phyloP scores from a whole-genome alignment of 2,329 filamentous ascomycete species.

The Neocatenulostroma microsporum region DNA sequence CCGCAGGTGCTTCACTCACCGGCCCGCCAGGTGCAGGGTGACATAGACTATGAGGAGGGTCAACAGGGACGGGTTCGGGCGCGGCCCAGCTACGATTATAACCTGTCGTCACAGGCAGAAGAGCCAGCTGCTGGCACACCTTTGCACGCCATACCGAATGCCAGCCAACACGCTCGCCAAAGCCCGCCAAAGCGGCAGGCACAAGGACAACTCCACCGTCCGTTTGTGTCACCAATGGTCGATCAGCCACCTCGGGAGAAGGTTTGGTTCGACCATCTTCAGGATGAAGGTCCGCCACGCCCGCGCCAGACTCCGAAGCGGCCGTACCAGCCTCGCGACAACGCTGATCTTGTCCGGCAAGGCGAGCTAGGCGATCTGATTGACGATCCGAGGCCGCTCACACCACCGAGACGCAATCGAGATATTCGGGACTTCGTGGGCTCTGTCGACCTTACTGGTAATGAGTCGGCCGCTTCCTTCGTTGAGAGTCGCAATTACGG shows the following conservation, averaged over 20 bases:
- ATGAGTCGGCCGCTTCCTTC: not conserved
- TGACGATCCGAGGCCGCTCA: conserved; percentile 16
- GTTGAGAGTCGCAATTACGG: conserved; percentile 14
- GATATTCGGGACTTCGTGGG: conserved; percentile 27
- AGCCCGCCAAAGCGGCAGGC: conserved; percentile 13
- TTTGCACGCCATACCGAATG: conserved; percentile 20
- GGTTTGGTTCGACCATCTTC: conserved; percentile 26
- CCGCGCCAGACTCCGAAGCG: conserved; percentile 7
- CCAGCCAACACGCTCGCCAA: conserved; percentile 10
- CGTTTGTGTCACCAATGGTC: conserved; percentile 24
- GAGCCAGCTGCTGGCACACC: conserved; percentile 17
- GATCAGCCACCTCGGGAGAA: conserved; percentile 15
- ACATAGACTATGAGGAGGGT: conserved; percentile 1
- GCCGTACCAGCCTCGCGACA: conserved; percentile 3
- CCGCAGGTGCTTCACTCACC: too few relatives aligned
- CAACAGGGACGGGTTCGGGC: not conserved
- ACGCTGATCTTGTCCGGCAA: conserved; percentile 15
- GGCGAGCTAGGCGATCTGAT: conserved; percentile 22
- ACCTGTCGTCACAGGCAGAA: conserved; percentile 6
- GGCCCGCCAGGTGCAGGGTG: too few relatives aligned
- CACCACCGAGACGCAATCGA: conserved; percentile 20
- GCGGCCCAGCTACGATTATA: conserved; percentile 16
- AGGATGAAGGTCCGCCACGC: conserved; percentile 10
- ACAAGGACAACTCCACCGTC: conserved; percentile 17
- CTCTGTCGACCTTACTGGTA: conserved; percentile 8